phyloP scores from a whole-genome alignment of 768 basidiomycete species.

The Pulveroboletus frians region DNA sequence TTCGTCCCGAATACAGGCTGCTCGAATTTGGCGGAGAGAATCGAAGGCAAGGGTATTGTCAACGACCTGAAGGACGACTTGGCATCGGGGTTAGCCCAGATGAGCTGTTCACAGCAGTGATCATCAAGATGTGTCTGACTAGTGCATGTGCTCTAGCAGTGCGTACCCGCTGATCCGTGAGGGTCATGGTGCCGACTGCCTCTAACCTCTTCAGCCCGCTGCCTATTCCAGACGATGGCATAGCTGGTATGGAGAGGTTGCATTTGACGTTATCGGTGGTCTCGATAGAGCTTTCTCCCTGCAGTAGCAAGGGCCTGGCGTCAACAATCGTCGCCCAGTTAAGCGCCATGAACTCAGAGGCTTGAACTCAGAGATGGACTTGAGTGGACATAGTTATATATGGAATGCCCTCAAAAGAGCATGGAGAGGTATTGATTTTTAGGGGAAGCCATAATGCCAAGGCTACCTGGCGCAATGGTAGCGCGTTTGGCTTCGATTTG shows the following conservation, averaged over 20 bases:
- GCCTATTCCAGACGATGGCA: conserved; percentile 47
- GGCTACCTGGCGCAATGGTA: conserved; percentile 89
- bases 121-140: conserved; percentile 1
- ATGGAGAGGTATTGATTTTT: neutral
- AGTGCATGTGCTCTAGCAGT: neutral
- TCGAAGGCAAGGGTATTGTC: conserved; percentile 54
- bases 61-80: conserved; percentile 38
- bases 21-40: conserved; percentile 67
- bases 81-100: conserved; percentile 46
- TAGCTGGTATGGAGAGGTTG: conserved; percentile 52
- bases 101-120: conserved; percentile 43
- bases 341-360: conserved; percentile 52
- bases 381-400: neutral
- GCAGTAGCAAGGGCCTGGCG: conserved; percentile 54
- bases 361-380: neutral
- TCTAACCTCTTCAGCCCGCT: conserved; percentile 55
- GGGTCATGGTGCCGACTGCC: conserved; percentile 50
- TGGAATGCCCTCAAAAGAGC: neutral
- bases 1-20: conserved; percentile 72
- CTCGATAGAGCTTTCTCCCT: conserved; percentile 55
- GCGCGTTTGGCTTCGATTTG: conserved; percentile 92
- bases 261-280: conserved; percentile 57
- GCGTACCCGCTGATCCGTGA: conserved; percentile 73
- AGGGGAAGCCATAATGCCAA: neutral
- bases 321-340: conserved; percentile 73